Conservation (phyloP, 2,329 filamentous ascomycete genomes). For the Hypomyces perniciosus region DNA sequence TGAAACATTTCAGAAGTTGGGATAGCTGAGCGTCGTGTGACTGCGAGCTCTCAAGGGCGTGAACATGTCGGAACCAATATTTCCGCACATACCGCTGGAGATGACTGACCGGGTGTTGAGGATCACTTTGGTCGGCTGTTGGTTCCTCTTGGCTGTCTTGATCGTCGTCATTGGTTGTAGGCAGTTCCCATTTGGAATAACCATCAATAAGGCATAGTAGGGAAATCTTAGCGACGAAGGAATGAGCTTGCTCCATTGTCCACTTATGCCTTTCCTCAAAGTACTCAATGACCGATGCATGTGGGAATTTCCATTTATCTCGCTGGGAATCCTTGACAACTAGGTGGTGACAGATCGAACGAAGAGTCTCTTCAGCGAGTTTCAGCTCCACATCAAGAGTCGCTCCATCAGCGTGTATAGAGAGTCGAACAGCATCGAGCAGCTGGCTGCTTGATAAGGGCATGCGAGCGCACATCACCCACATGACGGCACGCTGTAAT, state of each 20-base stretch:
- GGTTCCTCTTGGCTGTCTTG: neutral
- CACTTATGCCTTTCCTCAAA: neutral
- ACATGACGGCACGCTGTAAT: neutral
- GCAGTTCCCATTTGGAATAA: neutral
- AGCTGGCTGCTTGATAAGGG: neutral
- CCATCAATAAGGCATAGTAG: neutral
- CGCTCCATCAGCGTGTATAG: neutral
- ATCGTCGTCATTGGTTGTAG: neutral
- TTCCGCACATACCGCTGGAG: neutral
- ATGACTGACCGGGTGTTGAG: neutral
- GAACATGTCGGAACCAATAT: neutral
- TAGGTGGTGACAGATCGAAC: neutral
- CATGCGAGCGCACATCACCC: neutral
- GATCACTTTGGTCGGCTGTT: neutral
- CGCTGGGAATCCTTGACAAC: neutral
- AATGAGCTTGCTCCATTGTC: neutral
- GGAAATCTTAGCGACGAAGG: neutral
- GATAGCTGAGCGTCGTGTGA: neutral
- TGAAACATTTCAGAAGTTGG: neutral
- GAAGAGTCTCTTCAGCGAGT: neutral
- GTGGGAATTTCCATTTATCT: neutral
- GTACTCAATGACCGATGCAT: constrained; percentile 6
- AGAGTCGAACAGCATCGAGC: constrained; percentile 1
- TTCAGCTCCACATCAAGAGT: neutral
- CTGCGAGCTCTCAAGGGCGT: neutral